Evolutionary conservation across 1,139 yeast species (phyloP).

Genomic region (Zygosaccharomyces sapae): DNA sequence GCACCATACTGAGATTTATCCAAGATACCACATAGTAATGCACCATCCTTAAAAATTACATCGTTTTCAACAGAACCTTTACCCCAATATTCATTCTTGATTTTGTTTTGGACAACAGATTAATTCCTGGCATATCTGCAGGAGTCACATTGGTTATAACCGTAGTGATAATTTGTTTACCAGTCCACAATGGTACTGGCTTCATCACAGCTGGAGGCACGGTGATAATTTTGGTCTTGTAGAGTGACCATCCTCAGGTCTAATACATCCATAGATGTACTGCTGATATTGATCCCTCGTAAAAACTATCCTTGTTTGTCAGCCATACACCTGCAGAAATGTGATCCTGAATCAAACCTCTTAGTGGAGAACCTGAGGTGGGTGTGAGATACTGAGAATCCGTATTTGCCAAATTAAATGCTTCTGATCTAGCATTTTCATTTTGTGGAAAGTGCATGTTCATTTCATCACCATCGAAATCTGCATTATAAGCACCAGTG

Average conservation of each 20-base stretch:
- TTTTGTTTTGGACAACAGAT: conserved; percentile 79
- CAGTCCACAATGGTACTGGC: conserved; percentile 96
- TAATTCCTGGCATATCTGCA: conserved; percentile 81
- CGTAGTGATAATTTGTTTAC: conserved; percentile 92
- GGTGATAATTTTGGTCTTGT: conserved; percentile 64
- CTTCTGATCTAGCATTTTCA: conserved; percentile 97
- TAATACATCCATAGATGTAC: conserved; percentile 84
- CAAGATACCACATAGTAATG: conserved; percentile 81
- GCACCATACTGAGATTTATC: conserved; percentile 99
- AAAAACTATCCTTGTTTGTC: conserved; percentile 86
- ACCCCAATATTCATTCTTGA: conserved; percentile 96
- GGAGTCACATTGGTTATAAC: conserved; percentile 84
- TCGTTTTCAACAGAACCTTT: conserved; percentile 75
- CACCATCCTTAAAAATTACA: conserved; percentile 83
- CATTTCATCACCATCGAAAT: conserved; percentile 99
- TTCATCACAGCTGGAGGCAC: conserved; percentile 86
- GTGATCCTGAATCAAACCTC: conserved; percentile 99
- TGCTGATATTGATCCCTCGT: conserved; percentile 91
- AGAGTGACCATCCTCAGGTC: conserved; percentile 98
- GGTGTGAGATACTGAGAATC: conserved; percentile 97
- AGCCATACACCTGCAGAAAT: conserved; percentile 99
- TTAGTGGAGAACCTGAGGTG: conserved; percentile 94
- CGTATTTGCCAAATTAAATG: conserved; percentile 88
- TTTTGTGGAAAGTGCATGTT: conserved; percentile 99
- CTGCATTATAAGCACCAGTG: conserved; percentile 98